phyloP scores from a whole-genome alignment of 768 basidiomycete species.

The Trametes cingulata region DNA sequence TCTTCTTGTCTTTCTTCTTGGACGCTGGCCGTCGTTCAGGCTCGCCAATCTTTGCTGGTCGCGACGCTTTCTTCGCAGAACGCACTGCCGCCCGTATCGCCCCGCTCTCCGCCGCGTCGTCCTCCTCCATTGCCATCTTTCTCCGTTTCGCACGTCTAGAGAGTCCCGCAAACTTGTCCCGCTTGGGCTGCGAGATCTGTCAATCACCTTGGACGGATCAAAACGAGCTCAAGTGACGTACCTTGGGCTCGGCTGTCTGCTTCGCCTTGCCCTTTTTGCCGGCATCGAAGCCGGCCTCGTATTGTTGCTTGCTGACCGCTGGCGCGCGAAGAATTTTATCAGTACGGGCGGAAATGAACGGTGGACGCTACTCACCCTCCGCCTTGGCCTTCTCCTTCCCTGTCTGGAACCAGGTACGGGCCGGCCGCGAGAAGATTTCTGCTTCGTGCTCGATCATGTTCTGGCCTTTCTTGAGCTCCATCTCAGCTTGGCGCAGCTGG shows the following conservation, averaged over 20 bases:
- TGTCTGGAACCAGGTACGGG: slow-evolving; percentile 98
- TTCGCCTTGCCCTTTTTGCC: slow-evolving; percentile 41
- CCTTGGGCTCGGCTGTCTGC: slow-evolving; percentile 38
- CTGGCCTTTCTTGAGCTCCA: slow-evolving; percentile 93
- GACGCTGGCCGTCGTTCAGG: slow-evolving; percentile 37
- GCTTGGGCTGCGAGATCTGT: slow-evolving; percentile 54
- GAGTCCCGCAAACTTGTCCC: slow-evolving; percentile 79
- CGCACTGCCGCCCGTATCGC: slow-evolving; percentile 77
- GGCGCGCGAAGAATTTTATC: slow-evolving; percentile 1
- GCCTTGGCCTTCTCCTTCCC: slow-evolving; percentile 79
- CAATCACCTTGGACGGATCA: slow-evolving; percentile 9
- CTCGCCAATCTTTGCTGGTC: slow-evolving; percentile 74
- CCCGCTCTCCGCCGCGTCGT: slow-evolving; percentile 58
- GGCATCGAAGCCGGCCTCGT: slow-evolving; percentile 56
- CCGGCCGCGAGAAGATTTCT: slow-evolving; percentile 92
- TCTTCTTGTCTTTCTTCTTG: slow-evolving; percentile 31
- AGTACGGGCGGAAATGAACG: slow-evolving; percentile 2
- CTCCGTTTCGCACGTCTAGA: slow-evolving; percentile 87
- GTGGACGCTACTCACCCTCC: slow-evolving; percentile 53
- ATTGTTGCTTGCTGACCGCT: slow-evolving; percentile 78
- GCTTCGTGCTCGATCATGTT: slow-evolving; percentile 92
- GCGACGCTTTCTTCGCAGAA: slow-evolving; percentile 77
- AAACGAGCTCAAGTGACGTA: slow-evolving; percentile 18
- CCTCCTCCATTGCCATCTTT: slow-evolving; percentile 83
- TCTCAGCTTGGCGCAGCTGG: slow-evolving; percentile 87